Evolutionary conservation across 2,329 filamentous ascomycete species (phyloP), one percentile per base, ranked within the genome.

Genomic region (Colletotrichum eleusines): DNA sequence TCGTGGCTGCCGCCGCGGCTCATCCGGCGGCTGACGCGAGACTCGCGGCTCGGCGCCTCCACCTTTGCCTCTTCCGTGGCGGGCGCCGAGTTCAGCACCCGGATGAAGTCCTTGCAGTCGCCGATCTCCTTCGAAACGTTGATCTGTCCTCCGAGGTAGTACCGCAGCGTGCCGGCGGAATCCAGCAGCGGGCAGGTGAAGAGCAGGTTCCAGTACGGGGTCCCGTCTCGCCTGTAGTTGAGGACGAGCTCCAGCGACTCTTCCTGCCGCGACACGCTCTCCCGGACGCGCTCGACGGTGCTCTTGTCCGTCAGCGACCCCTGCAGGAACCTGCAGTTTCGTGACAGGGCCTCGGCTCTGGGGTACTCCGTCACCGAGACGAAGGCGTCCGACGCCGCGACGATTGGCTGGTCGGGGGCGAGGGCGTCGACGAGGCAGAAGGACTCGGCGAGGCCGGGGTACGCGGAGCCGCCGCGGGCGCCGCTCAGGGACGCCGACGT

Each of bases 201-300:
- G 0, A 90, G 78, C 11, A 90, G 75, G 61, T 89, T 90, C 86
- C 86, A 88, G 73, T 88, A 88, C 0, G 86, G 84, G 28, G 83
- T 80, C 11, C 86, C 86, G 57, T 84, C 84, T 66, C 85, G 84
- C 23, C 81, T 81, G 69, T 86, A 85, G 72, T 88, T 88, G 9
- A 88, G 78, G 3, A 88, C 72, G 2, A 88, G 76, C 72, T 88
- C 86, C 0, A 85, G 81, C 0, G 80, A 82, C 68, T 86, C 85
- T 62, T 85, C 79, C 0, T 79, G 78, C 2, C 76, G 76, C 63
- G 80, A 77, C 3, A 87, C 81, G 0, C 82, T 78, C 0, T 80
- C 76, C 44, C 81, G 80, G 18, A 88, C 77, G 4, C 84, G 82
- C 42, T 76, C 74, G 3, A 85, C 79, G 2, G 82, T 76, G 5